phyloP scores from a whole-genome alignment of 2,329 filamentous ascomycete genomes.

The Ploettnerulaceae sp. region DNA sequence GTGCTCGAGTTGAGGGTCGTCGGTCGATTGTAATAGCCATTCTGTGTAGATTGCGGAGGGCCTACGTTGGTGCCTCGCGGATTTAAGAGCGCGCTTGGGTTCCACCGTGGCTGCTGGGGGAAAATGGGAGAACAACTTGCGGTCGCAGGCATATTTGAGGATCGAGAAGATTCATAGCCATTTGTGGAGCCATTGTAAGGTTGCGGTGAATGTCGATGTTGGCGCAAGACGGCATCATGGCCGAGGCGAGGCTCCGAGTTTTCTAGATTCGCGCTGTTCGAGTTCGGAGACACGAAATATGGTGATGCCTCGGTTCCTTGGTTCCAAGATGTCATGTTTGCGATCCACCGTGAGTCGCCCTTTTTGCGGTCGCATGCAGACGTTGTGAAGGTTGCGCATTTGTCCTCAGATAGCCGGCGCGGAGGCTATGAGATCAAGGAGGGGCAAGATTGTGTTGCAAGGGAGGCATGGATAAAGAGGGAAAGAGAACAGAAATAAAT shows the following conservation, averaged over 20 bases:
- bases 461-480: conserved; percentile 9
- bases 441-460: conserved; percentile 5
- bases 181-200: conserved; percentile 27
- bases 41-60: conserved; percentile 17
- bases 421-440: conserved; percentile 13
- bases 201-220: conserved; percentile 3
- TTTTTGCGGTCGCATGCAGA: conserved; percentile 29
- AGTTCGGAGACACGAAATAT: neutral
- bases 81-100: conserved; percentile 40
- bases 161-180: conserved; percentile 25
- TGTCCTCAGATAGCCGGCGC: conserved; percentile 15
- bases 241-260: conserved; percentile 19
- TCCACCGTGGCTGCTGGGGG: conserved; percentile 33
- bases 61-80: conserved; percentile 34
- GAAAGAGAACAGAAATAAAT: neutral
- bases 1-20: conserved; percentile 9
- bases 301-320: conserved; percentile 4
- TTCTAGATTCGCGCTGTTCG: neutral
- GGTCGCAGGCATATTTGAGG: conserved; percentile 20
- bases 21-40: conserved; percentile 8
- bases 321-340: conserved; percentile 31
- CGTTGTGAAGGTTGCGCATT: conserved; percentile 18
- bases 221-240: conserved; percentile 1
- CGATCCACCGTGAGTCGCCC: conserved; percentile 16
- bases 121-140: conserved; percentile 21